Evolutionary conservation across 257 asterid genomes (phyloP).

Genomic region (Gentiana dahurica): DNA sequence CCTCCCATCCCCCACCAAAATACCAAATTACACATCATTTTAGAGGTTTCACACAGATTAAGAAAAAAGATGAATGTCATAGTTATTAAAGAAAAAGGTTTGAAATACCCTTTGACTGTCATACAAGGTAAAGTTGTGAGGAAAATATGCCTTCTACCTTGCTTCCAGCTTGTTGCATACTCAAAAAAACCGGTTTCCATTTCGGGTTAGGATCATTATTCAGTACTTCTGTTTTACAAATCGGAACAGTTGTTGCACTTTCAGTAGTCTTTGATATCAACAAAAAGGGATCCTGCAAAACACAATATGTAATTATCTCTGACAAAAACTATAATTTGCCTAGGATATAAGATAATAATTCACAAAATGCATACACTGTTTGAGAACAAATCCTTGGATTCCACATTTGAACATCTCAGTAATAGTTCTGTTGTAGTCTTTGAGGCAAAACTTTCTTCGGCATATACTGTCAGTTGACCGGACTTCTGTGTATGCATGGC

Average conservation of each 20-base stretch:
- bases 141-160: constrained; percentile 42
- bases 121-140: too few relatives aligned
- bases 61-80: too few relatives aligned
- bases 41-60: too few relatives aligned
- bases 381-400: constrained; percentile 85
- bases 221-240: constrained; percentile 95
- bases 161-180: constrained; percentile 93
- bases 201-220: constrained; percentile 69
- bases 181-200: constrained; percentile 71
- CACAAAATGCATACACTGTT: constrained; percentile 59
- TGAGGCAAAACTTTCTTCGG: constrained; percentile 80
- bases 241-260: constrained; percentile 56
- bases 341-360: constrained; percentile 5
- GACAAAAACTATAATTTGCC: constrained; percentile 10
- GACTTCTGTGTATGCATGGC: constrained; percentile 24
- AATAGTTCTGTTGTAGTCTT: constrained; percentile 74
- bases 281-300: constrained; percentile 89
- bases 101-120: too few relatives aligned
- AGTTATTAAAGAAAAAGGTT: too few relatives aligned
- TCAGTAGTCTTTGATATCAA: constrained; percentile 70
- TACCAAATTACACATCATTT: too few relatives aligned
- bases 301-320: constrained; percentile 10
- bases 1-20: too few relatives aligned
- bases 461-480: constrained; percentile 63
- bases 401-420: constrained; percentile 82